phyloP scores from a whole-genome alignment of 805 yeast species.

The Starmerella vaccinii region DNA sequence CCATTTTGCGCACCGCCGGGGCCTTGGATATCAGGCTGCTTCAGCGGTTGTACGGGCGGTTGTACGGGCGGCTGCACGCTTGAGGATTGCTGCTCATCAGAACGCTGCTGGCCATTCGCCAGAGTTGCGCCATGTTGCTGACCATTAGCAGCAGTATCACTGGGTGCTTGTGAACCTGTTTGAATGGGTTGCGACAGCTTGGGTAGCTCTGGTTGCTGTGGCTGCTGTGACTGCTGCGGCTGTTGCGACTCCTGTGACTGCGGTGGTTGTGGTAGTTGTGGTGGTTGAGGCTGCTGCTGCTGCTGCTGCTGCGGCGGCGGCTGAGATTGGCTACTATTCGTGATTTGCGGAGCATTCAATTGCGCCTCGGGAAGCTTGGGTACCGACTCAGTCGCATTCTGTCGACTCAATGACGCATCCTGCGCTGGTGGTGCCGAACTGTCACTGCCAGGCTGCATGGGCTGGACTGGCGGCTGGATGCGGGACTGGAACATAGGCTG shows the following conservation, averaged over 20 bases:
- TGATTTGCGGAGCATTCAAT: constrained; percentile 14
- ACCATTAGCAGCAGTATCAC: neutral
- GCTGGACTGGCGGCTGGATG: constrained; percentile 4
- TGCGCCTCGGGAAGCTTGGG: constrained; percentile 13
- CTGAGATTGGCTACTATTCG: no score
- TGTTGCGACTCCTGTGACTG: constrained; percentile 5
- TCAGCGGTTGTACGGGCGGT: constrained; percentile 6
- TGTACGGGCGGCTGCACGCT: neutral
- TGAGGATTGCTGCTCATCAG: neutral
- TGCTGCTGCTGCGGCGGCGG: constrained; percentile 9
- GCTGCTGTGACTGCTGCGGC: neutral
- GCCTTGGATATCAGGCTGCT: neutral
- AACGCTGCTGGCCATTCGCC: neutral
- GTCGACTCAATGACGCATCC: neutral
- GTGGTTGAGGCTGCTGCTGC: neutral
- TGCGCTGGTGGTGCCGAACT: neutral
- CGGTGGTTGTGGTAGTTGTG: constrained; percentile 9
- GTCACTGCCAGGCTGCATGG: neutral
- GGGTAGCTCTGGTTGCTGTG: neutral
- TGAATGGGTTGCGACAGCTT: no score
- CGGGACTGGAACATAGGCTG: neutral
- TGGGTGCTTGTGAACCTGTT: neutral
- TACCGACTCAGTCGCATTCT: neutral
- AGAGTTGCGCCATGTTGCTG: neutral
- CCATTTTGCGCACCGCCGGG: neutral